Evolutionary conservation across 1,284 basidiomycete genomes (phyloP).

Genomic region (Malassezia nana): DNA sequence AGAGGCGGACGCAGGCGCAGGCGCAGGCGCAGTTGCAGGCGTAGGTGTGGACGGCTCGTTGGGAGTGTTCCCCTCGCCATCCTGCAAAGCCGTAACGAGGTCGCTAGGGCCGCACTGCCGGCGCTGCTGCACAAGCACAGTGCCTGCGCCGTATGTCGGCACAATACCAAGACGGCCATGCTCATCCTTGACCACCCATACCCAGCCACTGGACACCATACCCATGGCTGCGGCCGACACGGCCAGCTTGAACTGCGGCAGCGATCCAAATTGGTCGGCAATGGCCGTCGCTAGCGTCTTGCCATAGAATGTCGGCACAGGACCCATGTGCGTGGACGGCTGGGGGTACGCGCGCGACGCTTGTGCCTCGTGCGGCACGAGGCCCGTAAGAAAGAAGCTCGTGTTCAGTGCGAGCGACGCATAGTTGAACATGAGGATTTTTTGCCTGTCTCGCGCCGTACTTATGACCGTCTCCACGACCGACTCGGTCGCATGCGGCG

Average conservation of each 20-base stretch:
- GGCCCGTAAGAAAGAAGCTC: constrained; percentile 76
- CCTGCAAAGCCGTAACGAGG: constrained; percentile 29
- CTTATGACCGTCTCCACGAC: constrained; percentile 68
- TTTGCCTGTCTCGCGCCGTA: constrained; percentile 58
- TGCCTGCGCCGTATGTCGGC: constrained; percentile 80
- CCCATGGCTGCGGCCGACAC: constrained; percentile 68
- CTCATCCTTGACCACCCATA: constrained; percentile 72
- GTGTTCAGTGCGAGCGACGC: constrained; percentile 88
- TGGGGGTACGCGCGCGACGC: constrained; percentile 12
- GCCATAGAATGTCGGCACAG: constrained; percentile 17
- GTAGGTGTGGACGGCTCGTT: background rate
- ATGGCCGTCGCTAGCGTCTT: constrained; percentile 50
- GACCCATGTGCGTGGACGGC: constrained; percentile 16
- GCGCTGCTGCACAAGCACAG: constrained; percentile 60
- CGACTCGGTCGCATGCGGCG: constrained; percentile 56
- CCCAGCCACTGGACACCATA: constrained; percentile 67
- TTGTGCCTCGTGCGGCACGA: constrained; percentile 53
- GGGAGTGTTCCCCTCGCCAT: constrained; percentile 14
- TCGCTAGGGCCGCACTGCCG: constrained; percentile 30
- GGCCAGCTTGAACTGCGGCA: constrained; percentile 63
- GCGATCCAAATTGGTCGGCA: constrained; percentile 57
- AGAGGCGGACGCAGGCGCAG: background rate
- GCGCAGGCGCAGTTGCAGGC: background rate
- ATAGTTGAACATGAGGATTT: constrained; percentile 75
- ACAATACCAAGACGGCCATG: constrained; percentile 60